These are phyloP conservation scores for Trichoderma simmonsii DNA, from an alignment of 2,329 filamentous ascomycete genomes.

Conservation along the genomic window DNA sequence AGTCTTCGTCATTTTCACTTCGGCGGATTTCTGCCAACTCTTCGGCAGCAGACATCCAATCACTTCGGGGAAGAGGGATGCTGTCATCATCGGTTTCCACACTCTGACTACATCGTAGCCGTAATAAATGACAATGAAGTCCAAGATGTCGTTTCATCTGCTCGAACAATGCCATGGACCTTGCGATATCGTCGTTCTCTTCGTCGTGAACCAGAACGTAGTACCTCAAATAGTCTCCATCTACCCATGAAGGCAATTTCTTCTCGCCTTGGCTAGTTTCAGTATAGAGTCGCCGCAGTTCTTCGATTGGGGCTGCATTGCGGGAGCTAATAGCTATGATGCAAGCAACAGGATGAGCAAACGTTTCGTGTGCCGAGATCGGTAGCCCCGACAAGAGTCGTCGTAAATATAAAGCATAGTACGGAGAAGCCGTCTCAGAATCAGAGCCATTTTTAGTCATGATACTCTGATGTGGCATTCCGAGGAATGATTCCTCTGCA, in stretches of 20 bases:
- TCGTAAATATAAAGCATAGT: constrained; percentile 82
- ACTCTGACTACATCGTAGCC: constrained; percentile 80
- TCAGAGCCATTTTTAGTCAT: constrained; percentile 43
- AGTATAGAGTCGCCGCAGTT: constrained; percentile 77
- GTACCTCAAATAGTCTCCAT: constrained; percentile 89
- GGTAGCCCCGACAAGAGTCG: constrained; percentile 77
- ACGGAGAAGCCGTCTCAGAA: constrained; percentile 62
- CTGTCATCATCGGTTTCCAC: constrained; percentile 90
- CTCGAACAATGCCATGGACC: constrained; percentile 87
- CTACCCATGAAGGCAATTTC: constrained; percentile 77
- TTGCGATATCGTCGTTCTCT: constrained; percentile 86
- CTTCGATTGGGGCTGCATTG: constrained; percentile 79
- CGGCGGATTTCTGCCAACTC: constrained; percentile 72
- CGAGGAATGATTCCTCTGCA: constrained; percentile 59
- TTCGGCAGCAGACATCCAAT: constrained; percentile 87
- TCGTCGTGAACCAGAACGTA: constrained; percentile 97
- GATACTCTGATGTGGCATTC: constrained; percentile 35
- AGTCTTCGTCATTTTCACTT: constrained; percentile 64
- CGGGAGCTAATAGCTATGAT: constrained; percentile 93
- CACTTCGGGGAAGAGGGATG: constrained; percentile 71
- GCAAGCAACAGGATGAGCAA: constrained; percentile 89
- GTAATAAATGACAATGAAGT: constrained; percentile 86
- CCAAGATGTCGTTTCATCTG: constrained; percentile 99
- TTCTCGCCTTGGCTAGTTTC: constrained; percentile 76
- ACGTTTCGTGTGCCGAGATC: constrained; percentile 83